Conservation (phyloP, 257 asterid species). For the Anisodus tanguticus region DNA sequence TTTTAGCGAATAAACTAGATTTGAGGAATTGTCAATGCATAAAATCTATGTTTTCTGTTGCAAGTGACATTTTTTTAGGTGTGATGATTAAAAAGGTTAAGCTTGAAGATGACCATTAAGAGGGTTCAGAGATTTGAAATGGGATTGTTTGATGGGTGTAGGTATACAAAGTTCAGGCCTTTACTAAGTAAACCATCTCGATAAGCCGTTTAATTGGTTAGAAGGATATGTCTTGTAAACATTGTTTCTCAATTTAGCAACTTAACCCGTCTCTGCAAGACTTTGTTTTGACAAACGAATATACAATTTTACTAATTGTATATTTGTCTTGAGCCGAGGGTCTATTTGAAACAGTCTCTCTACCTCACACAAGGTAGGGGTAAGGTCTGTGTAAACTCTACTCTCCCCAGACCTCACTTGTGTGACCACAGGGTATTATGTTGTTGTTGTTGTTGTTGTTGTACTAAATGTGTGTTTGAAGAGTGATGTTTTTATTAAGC, state of each 20-base stretch:
- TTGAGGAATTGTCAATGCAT: background rate
- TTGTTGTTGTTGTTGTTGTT: too few species aligned
- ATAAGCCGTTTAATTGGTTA: background rate
- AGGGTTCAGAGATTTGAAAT: background rate
- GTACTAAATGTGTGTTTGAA: background rate
- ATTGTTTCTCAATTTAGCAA: background rate
- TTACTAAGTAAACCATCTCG: background rate
- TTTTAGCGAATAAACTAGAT: background rate
- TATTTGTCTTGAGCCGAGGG: background rate
- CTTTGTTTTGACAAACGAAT: background rate
- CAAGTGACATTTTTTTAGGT: background rate
- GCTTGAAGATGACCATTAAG: background rate
- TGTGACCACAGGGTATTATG: too few species aligned
- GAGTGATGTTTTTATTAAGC: background rate
- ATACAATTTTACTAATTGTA: background rate
- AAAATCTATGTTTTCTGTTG: background rate
- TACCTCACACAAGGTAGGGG: too few species aligned
- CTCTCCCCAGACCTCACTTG: too few species aligned
- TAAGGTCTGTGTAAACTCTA: too few species aligned
- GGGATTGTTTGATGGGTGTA: background rate
- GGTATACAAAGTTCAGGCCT: background rate
- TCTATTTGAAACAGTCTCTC: too few species aligned
- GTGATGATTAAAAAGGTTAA: background rate
- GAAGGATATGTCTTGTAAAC: background rate
- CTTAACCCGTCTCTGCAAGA: background rate